A percentile compares a stretch with the other conserved stretches of the same genome.
Conservation (phyloP, 371 early-diverging fungal species). For the Sporodiniella umbellata region DNA sequence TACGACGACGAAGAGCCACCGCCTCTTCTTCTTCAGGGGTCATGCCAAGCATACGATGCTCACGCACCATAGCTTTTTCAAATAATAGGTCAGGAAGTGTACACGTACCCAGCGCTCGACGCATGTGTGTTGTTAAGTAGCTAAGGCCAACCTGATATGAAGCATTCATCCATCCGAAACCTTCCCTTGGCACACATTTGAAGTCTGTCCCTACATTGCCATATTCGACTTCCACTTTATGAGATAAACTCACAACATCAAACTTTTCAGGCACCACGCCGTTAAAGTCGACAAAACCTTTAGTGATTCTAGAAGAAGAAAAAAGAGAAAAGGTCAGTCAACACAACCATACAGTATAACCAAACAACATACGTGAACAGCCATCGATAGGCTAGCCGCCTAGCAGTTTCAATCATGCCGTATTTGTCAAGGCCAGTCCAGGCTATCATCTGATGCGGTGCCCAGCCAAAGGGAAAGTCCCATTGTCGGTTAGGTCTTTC, state of each 20-base stretch:
- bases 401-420: constrained; percentile 74
- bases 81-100: constrained; percentile 76
- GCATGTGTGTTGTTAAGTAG: constrained; percentile 72
- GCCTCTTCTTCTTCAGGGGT: constrained; percentile 22
- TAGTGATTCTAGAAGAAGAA: constrained; percentile 64
- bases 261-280: constrained; percentile 98
- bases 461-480: constrained; percentile 97
- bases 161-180: constrained; percentile 99
- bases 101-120: constrained; percentile 83
- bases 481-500: constrained; percentile 94
- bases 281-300: constrained; percentile 94
- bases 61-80: constrained; percentile 34
- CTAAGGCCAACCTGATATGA: constrained; percentile 83
- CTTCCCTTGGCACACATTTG: constrained; percentile 91
- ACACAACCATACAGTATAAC: too few relatives aligned
- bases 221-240: constrained; percentile 92
- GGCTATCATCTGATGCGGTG: constrained; percentile 96
- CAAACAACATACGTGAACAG: constrained; percentile 71
- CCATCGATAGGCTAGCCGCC: constrained; percentile 92
- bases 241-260: constrained; percentile 90
- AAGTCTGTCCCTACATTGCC: constrained; percentile 95
- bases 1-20: constrained; percentile 17
- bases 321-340: too few relatives aligned
- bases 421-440: constrained; percentile 91
- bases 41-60: constrained; percentile 26